Evolutionary conservation across 129 eudicot species (phyloP).

Genomic region (Chrysanthemum lavandulifolium): DNA sequence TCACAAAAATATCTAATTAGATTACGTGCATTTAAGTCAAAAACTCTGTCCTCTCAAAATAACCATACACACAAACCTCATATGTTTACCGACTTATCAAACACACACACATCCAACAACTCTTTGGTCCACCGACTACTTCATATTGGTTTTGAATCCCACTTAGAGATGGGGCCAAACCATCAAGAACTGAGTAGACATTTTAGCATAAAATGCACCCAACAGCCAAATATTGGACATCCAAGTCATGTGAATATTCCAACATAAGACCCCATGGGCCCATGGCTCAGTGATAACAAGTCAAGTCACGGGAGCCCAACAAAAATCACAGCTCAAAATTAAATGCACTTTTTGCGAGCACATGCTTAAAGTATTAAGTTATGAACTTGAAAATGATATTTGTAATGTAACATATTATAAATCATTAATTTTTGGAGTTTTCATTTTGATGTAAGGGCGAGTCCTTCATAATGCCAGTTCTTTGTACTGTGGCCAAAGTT

Average conservation of each 20-base stretch:
- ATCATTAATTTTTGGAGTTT: too few species aligned
- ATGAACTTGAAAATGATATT: not conserved
- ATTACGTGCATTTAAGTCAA: too few species aligned
- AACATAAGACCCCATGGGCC: constrained; percentile 2
- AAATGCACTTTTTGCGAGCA: not conserved
- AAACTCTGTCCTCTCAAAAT: too few species aligned
- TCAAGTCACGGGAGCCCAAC: not conserved
- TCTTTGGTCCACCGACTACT: too few species aligned
- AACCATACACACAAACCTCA: too few species aligned
- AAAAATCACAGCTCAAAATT: constrained; percentile 1
- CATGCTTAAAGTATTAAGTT: not conserved
- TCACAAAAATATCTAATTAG: too few species aligned
- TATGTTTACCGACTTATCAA: too few species aligned
- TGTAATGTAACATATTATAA: too few species aligned
- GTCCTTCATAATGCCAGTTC: too few species aligned
- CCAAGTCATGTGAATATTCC: constrained; percentile 10
- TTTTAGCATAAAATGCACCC: constrained; percentile 6
- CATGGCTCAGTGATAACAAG: not conserved
- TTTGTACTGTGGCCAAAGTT: too few species aligned
- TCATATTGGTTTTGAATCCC: not conserved
- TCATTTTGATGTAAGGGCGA: too few species aligned
- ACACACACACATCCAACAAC: too few species aligned
- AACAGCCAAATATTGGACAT: constrained; percentile 16
- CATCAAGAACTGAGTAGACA: constrained; percentile 11
- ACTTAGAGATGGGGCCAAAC: constrained; percentile 10